phyloP scores from a whole-genome alignment of 257 asterid species.

The Ballota nigra region DNA sequence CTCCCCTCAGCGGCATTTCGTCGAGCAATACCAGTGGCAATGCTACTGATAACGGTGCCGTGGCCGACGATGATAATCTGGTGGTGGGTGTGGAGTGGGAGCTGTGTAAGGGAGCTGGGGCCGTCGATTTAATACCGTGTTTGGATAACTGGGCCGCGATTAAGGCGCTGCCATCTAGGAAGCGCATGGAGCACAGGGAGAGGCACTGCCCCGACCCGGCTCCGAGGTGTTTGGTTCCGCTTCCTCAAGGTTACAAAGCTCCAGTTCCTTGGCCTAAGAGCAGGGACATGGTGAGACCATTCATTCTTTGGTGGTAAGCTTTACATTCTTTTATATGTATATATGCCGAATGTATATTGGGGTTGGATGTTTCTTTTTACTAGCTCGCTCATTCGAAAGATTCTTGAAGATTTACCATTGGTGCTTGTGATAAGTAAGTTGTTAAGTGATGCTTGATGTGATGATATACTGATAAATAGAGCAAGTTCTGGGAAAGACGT shows the following conservation, averaged over 20 bases:
- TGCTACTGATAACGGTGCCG: background rate
- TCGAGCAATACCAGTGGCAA: background rate
- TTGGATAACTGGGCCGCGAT: constrained; percentile 77
- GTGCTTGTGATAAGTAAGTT: background rate
- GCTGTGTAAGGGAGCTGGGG: constrained; percentile 48
- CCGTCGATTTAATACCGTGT: constrained; percentile 81
- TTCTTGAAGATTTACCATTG: background rate
- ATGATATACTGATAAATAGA: too few species aligned
- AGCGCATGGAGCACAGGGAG: constrained; percentile 90
- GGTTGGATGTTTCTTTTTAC: background rate
- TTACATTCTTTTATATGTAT: constrained; percentile 20
- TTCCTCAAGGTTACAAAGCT: constrained; percentile 64
- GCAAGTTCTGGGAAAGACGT: too few species aligned
- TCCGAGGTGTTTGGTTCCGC: constrained; percentile 77
- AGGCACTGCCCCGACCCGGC: constrained; percentile 77
- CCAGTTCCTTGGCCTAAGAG: constrained; percentile 97
- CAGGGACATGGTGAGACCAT: constrained; percentile 93
- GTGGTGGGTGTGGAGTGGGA: constrained; percentile 53
- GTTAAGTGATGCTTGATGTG: too few species aligned
- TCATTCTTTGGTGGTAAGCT: constrained; percentile 63
- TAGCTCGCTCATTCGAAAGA: background rate
- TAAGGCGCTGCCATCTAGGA: constrained; percentile 50
- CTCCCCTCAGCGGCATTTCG: constrained; percentile 8
- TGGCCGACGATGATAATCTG: constrained; percentile 21
- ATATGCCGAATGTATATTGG: background rate